phyloP scores from a whole-genome alignment of 805 yeast species.

The Metschnikowia shivogae region DNA sequence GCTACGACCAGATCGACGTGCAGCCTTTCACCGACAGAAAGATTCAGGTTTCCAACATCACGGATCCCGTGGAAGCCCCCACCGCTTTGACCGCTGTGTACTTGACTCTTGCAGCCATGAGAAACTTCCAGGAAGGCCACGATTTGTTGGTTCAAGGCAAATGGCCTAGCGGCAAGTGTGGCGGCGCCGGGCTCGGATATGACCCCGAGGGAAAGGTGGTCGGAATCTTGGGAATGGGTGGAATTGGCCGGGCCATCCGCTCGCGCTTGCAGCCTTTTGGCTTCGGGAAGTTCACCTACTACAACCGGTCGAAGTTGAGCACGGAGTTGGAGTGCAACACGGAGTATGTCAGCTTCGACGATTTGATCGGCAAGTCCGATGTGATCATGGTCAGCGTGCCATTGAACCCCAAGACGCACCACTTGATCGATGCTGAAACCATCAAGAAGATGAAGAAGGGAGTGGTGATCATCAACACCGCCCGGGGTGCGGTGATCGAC shows the following conservation, averaged over 20 bases:
- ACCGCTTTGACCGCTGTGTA: slow-evolving; percentile 71
- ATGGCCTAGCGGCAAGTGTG: slow-evolving; percentile 49
- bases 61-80: slow-evolving; percentile 61
- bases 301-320: slow-evolving; percentile 60
- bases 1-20: slow-evolving; percentile 69
- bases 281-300: slow-evolving; percentile 62
- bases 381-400: slow-evolving; percentile 75
- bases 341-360: slow-evolving; percentile 68
- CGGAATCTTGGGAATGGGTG: slow-evolving; percentile 86
- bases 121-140: slow-evolving; percentile 64
- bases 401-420: slow-evolving; percentile 65
- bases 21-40: slow-evolving; percentile 46
- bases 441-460: slow-evolving; percentile 73
- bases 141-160: slow-evolving; percentile 49
- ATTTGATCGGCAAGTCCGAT: slow-evolving; percentile 59
- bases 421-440: slow-evolving; percentile 57
- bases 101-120: slow-evolving; percentile 56
- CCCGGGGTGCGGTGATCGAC: slow-evolving; percentile 82
- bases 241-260: slow-evolving; percentile 79
- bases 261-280: slow-evolving; percentile 75
- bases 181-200: slow-evolving; percentile 60
- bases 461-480: slow-evolving; percentile 75
- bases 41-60: slow-evolving; percentile 66
- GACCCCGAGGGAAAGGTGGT: slow-evolving; percentile 74
- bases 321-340: slow-evolving; percentile 66